Evolutionary conservation across 108 stramenopile species (phyloP), one percentile per base, ranked within the genome.

Genomic region (Fragilaria radians): DNA sequence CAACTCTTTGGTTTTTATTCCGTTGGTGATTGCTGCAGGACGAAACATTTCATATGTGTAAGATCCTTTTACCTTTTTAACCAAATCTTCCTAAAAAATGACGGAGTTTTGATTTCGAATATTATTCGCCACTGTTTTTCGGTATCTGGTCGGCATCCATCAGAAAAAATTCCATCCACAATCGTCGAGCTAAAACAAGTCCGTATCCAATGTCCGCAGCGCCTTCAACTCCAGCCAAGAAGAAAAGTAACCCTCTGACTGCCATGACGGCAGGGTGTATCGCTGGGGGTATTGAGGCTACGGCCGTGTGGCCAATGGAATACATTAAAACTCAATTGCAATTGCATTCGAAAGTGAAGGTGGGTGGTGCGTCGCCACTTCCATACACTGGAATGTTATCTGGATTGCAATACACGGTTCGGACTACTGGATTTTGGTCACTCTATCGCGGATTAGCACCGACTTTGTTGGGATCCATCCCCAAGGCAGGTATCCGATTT

Each of bases 401-500:
- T 31, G 97, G 97, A 31, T 63, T 97, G 14, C 53, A 67, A 0
- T 96, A 95, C 55, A 95, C 94, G 19, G 79, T 95, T 24, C 75
- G 78, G 11, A 90, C 86, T 21, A 94, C 89, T 28, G 88, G 89
- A 50, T 91, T 91, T 61, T 65, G 87, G 18, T 80, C 78, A 29
- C 79, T 94, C n/a, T 95, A 95, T 61, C 81, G 94, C 24, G 95
- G 95, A 46, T 75, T 97, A 19, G 78, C 94, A 18, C 96, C 95
- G 4, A 95, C 94, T 5, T 66, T 98, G 42, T 60, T 96, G 22
- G 94, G 94, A 21, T 82, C 79, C 47, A 80, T 92, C 24, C 93
- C 96, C 4, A 96, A 96, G 67, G 97, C 97, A 17, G 97, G 97
- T 0, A 97, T 98, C 55, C 93, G 97, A 5, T 98, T 98, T 72